Percentiles rank a stretch among this genome's conserved stretches.
phyloP scores from a whole-genome alignment of 192 early-diverging fungal genomes.

The Phlyctochytrium bullatum region DNA sequence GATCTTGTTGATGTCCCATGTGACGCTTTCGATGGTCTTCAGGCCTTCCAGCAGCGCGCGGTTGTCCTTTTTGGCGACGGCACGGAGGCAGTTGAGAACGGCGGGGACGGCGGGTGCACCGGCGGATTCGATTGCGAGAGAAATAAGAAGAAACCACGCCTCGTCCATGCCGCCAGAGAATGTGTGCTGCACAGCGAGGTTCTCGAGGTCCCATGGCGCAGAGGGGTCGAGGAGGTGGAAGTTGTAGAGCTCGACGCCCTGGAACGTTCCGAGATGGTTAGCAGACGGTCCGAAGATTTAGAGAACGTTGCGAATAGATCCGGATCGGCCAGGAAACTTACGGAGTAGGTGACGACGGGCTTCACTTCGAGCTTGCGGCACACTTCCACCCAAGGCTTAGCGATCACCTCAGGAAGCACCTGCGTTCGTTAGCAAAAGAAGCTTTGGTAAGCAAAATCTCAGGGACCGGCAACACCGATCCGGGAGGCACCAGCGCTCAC shows the following conservation, averaged over 20 bases:
- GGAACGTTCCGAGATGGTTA: no score
- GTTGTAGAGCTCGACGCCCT: constrained; percentile 84
- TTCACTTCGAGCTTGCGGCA: constrained; percentile 75
- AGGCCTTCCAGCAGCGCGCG: constrained; percentile 49
- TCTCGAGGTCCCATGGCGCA: constrained; percentile 73
- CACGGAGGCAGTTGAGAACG: constrained; percentile 66
- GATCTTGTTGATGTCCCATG: constrained; percentile 31
- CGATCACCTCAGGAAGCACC: constrained; percentile 72
- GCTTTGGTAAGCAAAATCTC: neutral
- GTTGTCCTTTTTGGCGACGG: constrained; percentile 53
- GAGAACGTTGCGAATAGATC: no score
- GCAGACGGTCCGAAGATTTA: no score
- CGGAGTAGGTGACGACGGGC: constrained; percentile 84
- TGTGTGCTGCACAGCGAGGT: constrained; percentile 78
- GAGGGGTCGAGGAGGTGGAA: constrained; percentile 81
- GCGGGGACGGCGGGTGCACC: constrained; percentile 68
- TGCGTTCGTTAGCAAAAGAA: constrained; percentile 12
- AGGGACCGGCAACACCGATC: neutral
- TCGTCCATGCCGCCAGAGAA: constrained; percentile 89
- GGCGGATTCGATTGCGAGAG: constrained; percentile 80
- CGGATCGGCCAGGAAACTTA: no score
- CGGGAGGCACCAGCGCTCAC: constrained; percentile 1
- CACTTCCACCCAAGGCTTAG: constrained; percentile 79
- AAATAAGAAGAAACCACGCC: constrained; percentile 94
- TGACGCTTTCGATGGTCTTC: constrained; percentile 43